Evolutionary conservation across 768 basidiomycete genomes (phyloP), one percentile per base, ranked within the genome.

Genomic region (Gelatoporia subvermispora): DNA sequence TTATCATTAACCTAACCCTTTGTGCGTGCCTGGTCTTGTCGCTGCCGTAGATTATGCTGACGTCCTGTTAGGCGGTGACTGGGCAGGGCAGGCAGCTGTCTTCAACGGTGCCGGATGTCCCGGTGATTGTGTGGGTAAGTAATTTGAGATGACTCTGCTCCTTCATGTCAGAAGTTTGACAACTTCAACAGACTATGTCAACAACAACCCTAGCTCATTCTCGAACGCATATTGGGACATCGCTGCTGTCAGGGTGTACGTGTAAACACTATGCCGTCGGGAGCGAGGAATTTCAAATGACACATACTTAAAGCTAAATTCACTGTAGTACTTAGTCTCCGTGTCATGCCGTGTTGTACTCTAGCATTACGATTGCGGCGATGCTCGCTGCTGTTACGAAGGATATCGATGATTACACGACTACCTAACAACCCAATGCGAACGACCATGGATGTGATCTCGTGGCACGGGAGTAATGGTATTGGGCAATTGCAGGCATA

Each of bases 201-300:
- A 80, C 67, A 74, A 76, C 51, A 82, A 86, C 57, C 88, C 88
- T 1, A 62, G 65, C 3, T 82, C 81, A 10, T 89, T 89, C 66
- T 53, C 55, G 9, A 68, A 84, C 25, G 85, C 88, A 0, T 88
- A 81, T 70, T 90, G 86, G 67, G 78, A 86, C 38, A 75, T 91
- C 61, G 72, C 75, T 41, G 77, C 75, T 43, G 64, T 88, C 45
- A 76, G 74, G 49, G 66, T 80, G 24, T 82, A 79, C 62, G 65
- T 59, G 22, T 73, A 62, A 55, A 31, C 5, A 7, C 5, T 31
- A 31, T 31, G 28, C 28, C 7, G 13, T 31, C 7, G 28, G 28
- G 5, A 5, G 28, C 28, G 28, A 7, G 13, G 13, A 31, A 31
- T 7, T 31, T 5, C 28, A 31, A 13, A 13, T 31, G 5, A 7